Conservation (phyloP, 2,329 filamentous ascomycete species). For the Sporothrix euskadiensis region DNA sequence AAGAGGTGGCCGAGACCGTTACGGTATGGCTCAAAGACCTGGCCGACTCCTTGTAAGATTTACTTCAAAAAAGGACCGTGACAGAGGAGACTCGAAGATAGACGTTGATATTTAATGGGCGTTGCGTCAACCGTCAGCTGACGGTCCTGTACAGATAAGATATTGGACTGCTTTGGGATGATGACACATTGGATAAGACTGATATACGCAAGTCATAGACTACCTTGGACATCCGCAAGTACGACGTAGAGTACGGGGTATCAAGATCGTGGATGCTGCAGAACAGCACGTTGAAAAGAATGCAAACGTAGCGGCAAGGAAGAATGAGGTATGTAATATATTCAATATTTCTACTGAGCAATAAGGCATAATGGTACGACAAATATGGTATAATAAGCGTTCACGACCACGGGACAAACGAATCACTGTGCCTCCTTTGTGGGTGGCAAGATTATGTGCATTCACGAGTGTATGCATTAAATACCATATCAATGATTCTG, state of each 20-base stretch:
- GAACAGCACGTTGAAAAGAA: not conserved
- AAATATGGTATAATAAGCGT: not conserved
- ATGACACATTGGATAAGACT: not conserved
- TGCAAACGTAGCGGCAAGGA: not conserved
- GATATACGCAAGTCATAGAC: not conserved
- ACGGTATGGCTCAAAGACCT: slow-evolving; percentile 57
- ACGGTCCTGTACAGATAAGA: not conserved
- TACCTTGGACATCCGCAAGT: not conserved
- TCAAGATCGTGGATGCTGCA: not conserved
- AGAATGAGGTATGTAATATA: not conserved
- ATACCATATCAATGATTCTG: not conserved
- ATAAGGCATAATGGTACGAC: not conserved
- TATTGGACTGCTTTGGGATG: not conserved
- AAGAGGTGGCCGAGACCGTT: slow-evolving; percentile 52
- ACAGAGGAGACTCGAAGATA: not conserved
- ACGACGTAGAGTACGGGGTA: not conserved
- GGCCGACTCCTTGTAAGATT: slow-evolving; percentile 19
- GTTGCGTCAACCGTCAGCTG: not conserved
- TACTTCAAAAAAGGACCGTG: not conserved
- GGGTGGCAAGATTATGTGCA: not conserved
- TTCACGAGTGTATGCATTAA: not conserved
- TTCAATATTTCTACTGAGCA: not conserved
- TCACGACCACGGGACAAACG: slow-evolving; percentile 4
- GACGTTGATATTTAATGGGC: not conserved
- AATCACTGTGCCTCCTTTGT: not conserved